Evolutionary conservation across 2,329 filamentous ascomycete species (phyloP).

Genomic region (Pestalotiopsis sp.): DNA sequence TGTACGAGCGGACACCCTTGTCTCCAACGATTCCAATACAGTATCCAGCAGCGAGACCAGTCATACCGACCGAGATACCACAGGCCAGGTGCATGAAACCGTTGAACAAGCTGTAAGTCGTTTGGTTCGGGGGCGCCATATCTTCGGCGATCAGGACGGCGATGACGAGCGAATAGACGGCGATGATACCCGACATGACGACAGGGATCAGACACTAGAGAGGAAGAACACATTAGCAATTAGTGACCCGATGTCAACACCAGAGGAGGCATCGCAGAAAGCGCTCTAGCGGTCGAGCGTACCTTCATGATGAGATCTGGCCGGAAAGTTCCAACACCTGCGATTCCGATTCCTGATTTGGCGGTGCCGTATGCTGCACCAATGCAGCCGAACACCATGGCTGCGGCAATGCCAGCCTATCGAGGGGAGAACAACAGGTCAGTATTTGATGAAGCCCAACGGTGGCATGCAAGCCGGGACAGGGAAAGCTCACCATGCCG

Average conservation of each 20-base stretch:
- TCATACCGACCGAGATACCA: constrained; percentile 87
- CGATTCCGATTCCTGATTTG: constrained; percentile 86
- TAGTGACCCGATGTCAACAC: background rate
- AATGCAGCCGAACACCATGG: constrained; percentile 85
- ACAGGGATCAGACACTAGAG: constrained; percentile 78
- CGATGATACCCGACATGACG: constrained; percentile 99
- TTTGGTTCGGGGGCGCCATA: constrained; percentile 67
- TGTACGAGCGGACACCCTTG: constrained; percentile 89
- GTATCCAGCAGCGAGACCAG: constrained; percentile 92
- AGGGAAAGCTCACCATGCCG: constrained; percentile 70
- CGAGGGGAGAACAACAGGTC: background rate
- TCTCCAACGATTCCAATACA: constrained; percentile 96
- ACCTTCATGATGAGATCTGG: constrained; percentile 93
- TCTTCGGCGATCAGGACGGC: constrained; percentile 94
- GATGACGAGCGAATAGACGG: constrained; percentile 96
- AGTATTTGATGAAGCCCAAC: constrained; percentile 4
- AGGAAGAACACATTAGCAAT: background rate
- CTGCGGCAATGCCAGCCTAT: constrained; percentile 77
- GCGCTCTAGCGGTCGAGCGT: background rate
- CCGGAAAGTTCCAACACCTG: constrained; percentile 81
- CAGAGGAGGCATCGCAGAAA: constrained; percentile 21
- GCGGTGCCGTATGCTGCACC: constrained; percentile 87
- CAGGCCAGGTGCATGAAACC: constrained; percentile 94
- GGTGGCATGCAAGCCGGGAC: constrained; percentile 1
- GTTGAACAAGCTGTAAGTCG: constrained; percentile 81